Conservation (phyloP, 352 stramenopile species). For the Pythium biforme region DNA sequence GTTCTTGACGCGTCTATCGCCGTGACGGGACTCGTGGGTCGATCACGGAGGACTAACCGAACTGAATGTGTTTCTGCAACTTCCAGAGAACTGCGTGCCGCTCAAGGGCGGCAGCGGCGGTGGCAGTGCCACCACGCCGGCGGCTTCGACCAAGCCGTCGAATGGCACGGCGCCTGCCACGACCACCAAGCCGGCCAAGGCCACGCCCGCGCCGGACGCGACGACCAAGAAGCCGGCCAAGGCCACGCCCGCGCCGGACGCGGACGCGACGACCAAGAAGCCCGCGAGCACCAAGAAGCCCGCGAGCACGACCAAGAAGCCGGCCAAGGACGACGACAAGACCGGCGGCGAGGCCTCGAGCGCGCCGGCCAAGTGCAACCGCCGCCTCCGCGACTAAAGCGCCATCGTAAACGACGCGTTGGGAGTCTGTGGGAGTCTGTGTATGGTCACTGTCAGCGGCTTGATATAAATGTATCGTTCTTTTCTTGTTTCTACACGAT, state of each 20-base stretch:
- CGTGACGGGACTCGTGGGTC: too few relatives aligned
- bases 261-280: constrained; percentile 2
- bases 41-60: too few relatives aligned
- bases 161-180: not conserved
- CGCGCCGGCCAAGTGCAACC: not conserved
- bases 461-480: too few relatives aligned
- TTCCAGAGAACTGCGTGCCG: constrained; percentile 23
- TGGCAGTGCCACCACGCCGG: not conserved
- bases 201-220: not conserved
- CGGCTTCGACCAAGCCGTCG: not conserved
- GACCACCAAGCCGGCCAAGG: not conserved
- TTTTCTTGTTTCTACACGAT: too few relatives aligned
- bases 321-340: not conserved
- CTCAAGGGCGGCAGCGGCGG: constrained; percentile 19
- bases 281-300: not conserved
- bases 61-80: not conserved
- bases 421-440: too few relatives aligned
- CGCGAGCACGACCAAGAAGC: too few relatives aligned
- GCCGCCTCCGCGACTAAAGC: constrained; percentile 1
- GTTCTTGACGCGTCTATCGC: not conserved
- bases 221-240: constrained; percentile 6
- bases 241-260: not conserved
- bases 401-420: not conserved
- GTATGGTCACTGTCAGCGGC: too few relatives aligned
- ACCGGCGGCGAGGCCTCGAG: not conserved